A percentile compares a stretch with the other conserved stretches of the same genome.
Evolutionary conservation across 441 rosid species (phyloP).

Genomic region (Populus hybrid): DNA sequence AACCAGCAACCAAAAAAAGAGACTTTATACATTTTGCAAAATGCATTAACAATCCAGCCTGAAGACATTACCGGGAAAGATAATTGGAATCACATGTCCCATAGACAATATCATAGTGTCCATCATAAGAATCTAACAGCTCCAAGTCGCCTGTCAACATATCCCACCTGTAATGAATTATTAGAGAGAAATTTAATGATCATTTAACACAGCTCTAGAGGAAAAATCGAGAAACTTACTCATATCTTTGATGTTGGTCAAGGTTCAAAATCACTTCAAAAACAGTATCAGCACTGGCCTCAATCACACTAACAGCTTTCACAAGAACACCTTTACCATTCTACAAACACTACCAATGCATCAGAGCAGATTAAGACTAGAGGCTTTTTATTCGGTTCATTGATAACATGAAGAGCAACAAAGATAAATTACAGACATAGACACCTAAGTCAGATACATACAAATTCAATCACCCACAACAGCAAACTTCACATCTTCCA

Average conservation of each 20-base stretch:
- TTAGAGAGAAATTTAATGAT: conserved; percentile 26
- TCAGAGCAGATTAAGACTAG: neutral
- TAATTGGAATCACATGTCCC: conserved; percentile 83
- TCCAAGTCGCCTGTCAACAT: conserved; percentile 88
- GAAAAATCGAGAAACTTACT: conserved; percentile 52
- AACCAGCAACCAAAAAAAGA: neutral
- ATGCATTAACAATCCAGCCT: neutral
- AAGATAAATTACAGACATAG: neutral
- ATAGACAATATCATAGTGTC: conserved; percentile 85
- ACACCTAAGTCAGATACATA: neutral
- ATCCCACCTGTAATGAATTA: conserved; percentile 84
- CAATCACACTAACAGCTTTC: conserved; percentile 88
- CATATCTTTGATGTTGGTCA: conserved; percentile 80
- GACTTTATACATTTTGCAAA: neutral
- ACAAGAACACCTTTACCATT: conserved; percentile 80
- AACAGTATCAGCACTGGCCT: conserved; percentile 84
- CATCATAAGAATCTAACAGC: conserved; percentile 81
- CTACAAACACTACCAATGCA: conserved; percentile 42
- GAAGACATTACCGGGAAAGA: conserved; percentile 67
- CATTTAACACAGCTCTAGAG: conserved; percentile 17
- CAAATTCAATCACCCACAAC: neutral
- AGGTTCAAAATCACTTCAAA: conserved; percentile 82
- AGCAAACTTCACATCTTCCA: neutral
- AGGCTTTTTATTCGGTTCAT: conserved; percentile 9
- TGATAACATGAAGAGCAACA: conserved; percentile 1